Evolutionary conservation across 768 basidiomycete genomes (phyloP), one percentile per base, ranked within the genome.

Genomic region (Macrolepiota dolichaula): DNA sequence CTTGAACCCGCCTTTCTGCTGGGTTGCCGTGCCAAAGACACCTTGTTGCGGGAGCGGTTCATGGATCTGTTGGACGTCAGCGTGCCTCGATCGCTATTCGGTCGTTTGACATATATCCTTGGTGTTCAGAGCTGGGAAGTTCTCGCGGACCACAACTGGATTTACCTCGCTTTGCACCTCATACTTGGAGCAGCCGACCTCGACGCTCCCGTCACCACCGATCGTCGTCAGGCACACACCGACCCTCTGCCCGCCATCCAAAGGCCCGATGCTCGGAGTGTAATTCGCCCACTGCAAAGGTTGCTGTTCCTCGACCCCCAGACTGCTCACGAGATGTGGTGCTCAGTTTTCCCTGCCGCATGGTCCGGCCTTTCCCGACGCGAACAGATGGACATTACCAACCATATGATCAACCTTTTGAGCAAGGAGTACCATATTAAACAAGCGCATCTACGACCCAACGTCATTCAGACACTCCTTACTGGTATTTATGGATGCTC

Each of bases 91-190:
- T 88, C 90, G 1, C 80, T 97, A 11, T 84, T 85, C 61, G 87
- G 83, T 62, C 89, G 97, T 27, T 73, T 99, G 51, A 88, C 90
- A 42, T 98, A 96, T 72, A 86, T 98, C 64, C 79, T 96, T 40
- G 94, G 91, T 25, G 89, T 96, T 15, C 96, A 98, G 73, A 94
- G 81, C 67, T 99, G 97, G 97, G 97, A 98, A 59, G 85, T 88
- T 1, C 74, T 99, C 19, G 86, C 92, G 2, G 94, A 96, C 62
- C 85, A 91, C 57, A 94, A 97, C 67, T 99, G 97, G 97, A 88
- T 96, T 36, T 88, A 91, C 65, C 81, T 98, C 19, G 94, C 95
- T 15, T 77, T 98, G 27, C 91, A 96, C 68, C 85, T 98, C 36
- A 76, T 98, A 9, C 82, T 98, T 17, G 92, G 93, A 24, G 76